phyloP scores from a whole-genome alignment of 805 yeast genomes.

The Blastobotrys robertii region DNA sequence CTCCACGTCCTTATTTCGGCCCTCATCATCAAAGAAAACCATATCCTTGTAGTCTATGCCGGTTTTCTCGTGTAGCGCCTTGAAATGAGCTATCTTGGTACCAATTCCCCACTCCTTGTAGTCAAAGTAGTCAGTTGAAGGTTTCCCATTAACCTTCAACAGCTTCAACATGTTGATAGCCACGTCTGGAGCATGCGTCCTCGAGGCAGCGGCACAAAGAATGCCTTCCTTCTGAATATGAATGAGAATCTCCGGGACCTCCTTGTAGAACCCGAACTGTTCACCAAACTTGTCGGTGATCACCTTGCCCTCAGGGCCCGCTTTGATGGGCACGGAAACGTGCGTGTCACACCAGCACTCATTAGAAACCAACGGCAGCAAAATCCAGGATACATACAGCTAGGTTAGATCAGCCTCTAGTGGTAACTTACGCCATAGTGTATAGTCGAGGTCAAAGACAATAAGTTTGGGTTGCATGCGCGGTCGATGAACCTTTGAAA shows the following conservation, averaged over 20 bases:
- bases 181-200: conserved; percentile 71
- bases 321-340: conserved; percentile 43
- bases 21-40: conserved; percentile 72
- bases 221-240: conserved; percentile 42
- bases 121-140: conserved; percentile 45
- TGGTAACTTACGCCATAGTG: conserved; percentile 54
- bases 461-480: conserved; percentile 38
- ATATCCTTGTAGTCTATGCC: conserved; percentile 41
- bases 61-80: conserved; percentile 37
- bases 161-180: conserved; percentile 53
- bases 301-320: conserved; percentile 24
- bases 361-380: too few species aligned
- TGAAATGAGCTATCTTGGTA: conserved; percentile 45
- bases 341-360: conserved; percentile 74
- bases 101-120: conserved; percentile 31
- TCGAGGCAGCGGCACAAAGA: conserved; percentile 56
- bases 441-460: conserved; percentile 68
- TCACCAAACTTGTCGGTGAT: conserved; percentile 48
- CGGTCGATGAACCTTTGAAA: too few species aligned
- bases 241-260: conserved; percentile 53
- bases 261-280: conserved; percentile 49
- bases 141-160: conserved; percentile 43
- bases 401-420: conserved; percentile 1
- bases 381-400: conserved; percentile 15
- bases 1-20: conserved; percentile 67